Conservation (phyloP, 2,329 filamentous ascomycete species). For the Tolypocladium album region DNA sequence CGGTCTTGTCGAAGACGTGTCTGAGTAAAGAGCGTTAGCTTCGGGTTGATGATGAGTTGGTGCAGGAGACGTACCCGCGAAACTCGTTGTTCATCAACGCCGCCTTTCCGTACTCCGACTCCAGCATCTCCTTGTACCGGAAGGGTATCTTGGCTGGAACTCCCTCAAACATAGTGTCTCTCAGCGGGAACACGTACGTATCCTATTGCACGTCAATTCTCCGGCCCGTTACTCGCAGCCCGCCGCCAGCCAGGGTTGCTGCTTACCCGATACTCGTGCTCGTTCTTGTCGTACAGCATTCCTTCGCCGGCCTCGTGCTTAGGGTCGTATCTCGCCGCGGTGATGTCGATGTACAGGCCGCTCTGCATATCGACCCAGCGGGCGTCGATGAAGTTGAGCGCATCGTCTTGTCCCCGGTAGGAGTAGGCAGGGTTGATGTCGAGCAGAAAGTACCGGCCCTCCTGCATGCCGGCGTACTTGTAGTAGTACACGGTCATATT, state of each 20-base stretch:
- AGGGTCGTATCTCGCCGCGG: constrained; percentile 36
- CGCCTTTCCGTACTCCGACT: constrained; percentile 43
- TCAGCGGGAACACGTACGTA: constrained; percentile 55
- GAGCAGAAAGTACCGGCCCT: constrained; percentile 34
- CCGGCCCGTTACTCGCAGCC: neutral
- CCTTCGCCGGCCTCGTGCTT: constrained; percentile 30
- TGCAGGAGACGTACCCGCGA: constrained; percentile 32
- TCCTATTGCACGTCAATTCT: constrained; percentile 22
- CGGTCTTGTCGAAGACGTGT: constrained; percentile 28
- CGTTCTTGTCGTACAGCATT: constrained; percentile 39
- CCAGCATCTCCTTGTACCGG: constrained; percentile 46
- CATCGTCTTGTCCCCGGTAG: constrained; percentile 25
- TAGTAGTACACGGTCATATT: constrained; percentile 46
- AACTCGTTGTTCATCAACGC: constrained; percentile 40
- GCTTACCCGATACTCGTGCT: constrained; percentile 35
- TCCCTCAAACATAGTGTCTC: constrained; percentile 59
- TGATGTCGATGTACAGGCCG: constrained; percentile 40
- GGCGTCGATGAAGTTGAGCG: constrained; percentile 34
- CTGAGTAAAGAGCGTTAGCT: constrained; percentile 11
- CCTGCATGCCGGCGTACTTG: constrained; percentile 24
- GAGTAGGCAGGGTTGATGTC: constrained; percentile 34
- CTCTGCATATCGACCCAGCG: constrained; percentile 36
- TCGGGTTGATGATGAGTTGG: constrained; percentile 5
- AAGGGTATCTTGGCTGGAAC: constrained; percentile 56
- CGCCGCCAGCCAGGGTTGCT: neutral